Base-by-base conservation (phyloP, 768 basidiomycete species). In the Podaxis rugospora region DNA sequence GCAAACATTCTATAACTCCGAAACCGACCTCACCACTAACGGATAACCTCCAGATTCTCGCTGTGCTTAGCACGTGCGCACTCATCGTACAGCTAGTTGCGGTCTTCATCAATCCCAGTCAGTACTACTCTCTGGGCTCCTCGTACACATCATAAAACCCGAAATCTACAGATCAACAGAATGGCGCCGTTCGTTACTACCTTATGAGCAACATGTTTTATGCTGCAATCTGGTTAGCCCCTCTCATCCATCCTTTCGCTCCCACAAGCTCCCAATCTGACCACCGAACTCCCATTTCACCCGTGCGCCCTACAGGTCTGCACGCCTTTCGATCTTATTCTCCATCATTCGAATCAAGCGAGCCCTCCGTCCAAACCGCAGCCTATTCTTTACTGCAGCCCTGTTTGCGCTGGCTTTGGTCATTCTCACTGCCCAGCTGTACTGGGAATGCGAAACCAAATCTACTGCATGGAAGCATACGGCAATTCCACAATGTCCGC, bases 311-410 rank as follows among this genome's bases (percentile, higher is more conserved):
- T 37, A 13, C 52, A 52, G 58, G 58, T 52, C 51, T 3, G 50
- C 51, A 7, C 50, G 51, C 11, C 50, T 59, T 21, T 51, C 58
- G 3, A 59, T 52, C 25, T 32, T 51, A 1, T 82, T 81, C 69
- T 83, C 82, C 10, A 76, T 85, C 60, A 77, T 83, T 56, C 79
- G 83, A 36, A 74, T 84, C 65, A 78, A 79, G 52, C 77, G 78
- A 16, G 52, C 14, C 7, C 27, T 44, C n/a, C 39, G 40, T 10
- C 51, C 37, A 11, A 51, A 40, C 11, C 36, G 11, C 57, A 7
- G 16, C 18, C 35, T 50, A 11, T 16, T 39, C 3, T 67, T 68
- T 51, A 59, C 79, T 13, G 74, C 72, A 0, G 66, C 67, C n/a
- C 6, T 73, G 1, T 74, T 73, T 66, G 13, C 70, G 37, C 11